A percentile compares a stretch with the other conserved stretches of the same genome.
Conservation (phyloP, 1,139 yeast species). For the Pneumocystis oryctolagi region DNA sequence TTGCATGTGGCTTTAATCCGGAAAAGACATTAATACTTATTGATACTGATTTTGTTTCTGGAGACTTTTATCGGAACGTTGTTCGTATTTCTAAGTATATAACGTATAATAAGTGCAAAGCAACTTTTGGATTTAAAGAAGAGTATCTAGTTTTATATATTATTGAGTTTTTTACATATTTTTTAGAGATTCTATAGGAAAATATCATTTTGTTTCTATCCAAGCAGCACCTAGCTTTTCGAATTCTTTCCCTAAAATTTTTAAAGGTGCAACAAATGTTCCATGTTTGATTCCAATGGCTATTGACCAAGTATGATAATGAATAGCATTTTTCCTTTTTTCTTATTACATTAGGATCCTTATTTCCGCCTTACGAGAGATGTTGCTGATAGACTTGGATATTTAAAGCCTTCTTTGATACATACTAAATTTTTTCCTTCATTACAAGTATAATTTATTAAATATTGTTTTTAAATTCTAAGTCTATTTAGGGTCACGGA, state of each 20-base stretch:
- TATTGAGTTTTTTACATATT: not conserved
- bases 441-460: constrained; percentile 25
- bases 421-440: constrained; percentile 98
- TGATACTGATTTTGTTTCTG: constrained; percentile 84
- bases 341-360: constrained; percentile 53
- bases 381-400: constrained; percentile 86
- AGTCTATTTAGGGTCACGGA: constrained; percentile 58
- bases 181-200: constrained; percentile 75
- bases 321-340: not conserved
- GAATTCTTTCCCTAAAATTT: constrained; percentile 83
- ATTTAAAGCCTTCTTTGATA: constrained; percentile 76
- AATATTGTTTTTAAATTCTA: not conserved
- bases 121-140: constrained; percentile 96
- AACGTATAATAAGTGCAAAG: constrained; percentile 87
- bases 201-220: constrained; percentile 84
- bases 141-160: not conserved
- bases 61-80: constrained; percentile 85
- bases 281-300: constrained; percentile 98
- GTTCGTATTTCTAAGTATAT: constrained; percentile 90
- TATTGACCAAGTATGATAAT: constrained; percentile 38
- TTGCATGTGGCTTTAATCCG: constrained; percentile 87
- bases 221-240: constrained; percentile 96
- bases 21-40: constrained; percentile 90
- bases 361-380: constrained; percentile 96
- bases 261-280: constrained; percentile 66